Conservation (phyloP, 345 rosid genomes). For the Microthlaspi erraticum region DNA sequence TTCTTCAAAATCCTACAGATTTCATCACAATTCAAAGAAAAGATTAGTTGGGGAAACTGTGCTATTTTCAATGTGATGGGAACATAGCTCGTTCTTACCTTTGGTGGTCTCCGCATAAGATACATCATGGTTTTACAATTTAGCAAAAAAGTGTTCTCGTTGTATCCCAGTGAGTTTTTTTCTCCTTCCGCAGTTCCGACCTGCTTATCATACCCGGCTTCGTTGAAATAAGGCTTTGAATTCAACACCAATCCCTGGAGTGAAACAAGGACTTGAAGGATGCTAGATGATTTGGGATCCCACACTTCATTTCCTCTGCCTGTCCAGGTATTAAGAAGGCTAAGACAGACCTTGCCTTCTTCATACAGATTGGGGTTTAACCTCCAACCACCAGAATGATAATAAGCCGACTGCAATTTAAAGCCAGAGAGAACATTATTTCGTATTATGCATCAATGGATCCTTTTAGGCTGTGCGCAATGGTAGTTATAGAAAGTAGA, state of each 20-base stretch:
- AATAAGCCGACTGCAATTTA: constrained; percentile 81
- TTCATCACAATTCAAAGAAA: constrained; percentile 15
- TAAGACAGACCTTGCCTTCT: constrained; percentile 98
- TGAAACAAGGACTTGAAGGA: constrained; percentile 97
- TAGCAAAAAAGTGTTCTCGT: constrained; percentile 89
- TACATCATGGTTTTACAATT: constrained; percentile 96
- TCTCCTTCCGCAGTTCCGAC: constrained; percentile 97
- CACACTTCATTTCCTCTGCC: constrained; percentile 98
- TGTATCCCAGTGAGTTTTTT: constrained; percentile 87
- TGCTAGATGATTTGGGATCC: constrained; percentile 93
- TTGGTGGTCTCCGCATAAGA: constrained; percentile 88
- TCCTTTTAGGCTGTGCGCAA: background rate
- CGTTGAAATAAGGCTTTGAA: constrained; percentile 97
- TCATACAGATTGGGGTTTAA: constrained; percentile 94
- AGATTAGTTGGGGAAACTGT: background rate
- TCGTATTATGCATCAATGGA: constrained; percentile 12
- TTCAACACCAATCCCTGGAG: constrained; percentile 96
- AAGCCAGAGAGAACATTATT: constrained; percentile 24
- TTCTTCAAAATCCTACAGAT: constrained; percentile 76
- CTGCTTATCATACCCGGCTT: constrained; percentile 97
- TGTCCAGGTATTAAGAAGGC: constrained; percentile 97
- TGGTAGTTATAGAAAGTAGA: constrained; percentile 13
- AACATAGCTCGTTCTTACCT: constrained; percentile 53
- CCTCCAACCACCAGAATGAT: constrained; percentile 99
- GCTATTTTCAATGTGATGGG: background rate